phyloP scores from a whole-genome alignment of 1,284 basidiomycete species.

The Termitomyces sp. region DNA sequence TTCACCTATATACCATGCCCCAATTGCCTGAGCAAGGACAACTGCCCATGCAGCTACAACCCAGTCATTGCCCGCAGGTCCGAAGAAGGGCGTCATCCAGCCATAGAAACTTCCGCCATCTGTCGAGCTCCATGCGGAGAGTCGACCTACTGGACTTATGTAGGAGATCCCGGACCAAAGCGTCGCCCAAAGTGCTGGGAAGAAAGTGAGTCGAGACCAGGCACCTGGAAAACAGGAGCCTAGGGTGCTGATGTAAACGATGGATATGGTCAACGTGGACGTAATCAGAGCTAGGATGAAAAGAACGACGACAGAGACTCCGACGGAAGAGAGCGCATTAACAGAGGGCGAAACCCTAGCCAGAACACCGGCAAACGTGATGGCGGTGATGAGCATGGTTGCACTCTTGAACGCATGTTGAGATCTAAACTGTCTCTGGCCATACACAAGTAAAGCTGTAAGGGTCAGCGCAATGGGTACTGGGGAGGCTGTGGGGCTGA shows the following conservation, averaged over 20 bases:
- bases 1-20: slow-evolving; percentile 52
- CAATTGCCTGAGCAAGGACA: slow-evolving; percentile 49
- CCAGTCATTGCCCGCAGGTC: slow-evolving; percentile 64
- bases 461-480: slow-evolving; percentile 45
- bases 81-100: slow-evolving; percentile 56
- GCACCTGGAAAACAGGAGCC: slow-evolving; percentile 25
- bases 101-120: slow-evolving; percentile 46
- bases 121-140: slow-evolving; percentile 65
- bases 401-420: slow-evolving; percentile 27
- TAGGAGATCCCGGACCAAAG: slow-evolving; percentile 49
- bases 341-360: slow-evolving; percentile 45
- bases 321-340: slow-evolving; percentile 50
- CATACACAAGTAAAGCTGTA: slow-evolving; percentile 45
- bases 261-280: slow-evolving; percentile 38
- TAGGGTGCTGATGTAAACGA: slow-evolving; percentile 36
- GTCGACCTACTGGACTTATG: slow-evolving; percentile 59
- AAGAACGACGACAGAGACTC: slow-evolving; percentile 43
- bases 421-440: slow-evolving; percentile 36
- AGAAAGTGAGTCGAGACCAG: slow-evolving; percentile 46
- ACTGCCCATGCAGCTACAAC: slow-evolving; percentile 65
- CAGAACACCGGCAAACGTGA: slow-evolving; percentile 43
- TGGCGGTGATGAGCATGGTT: slow-evolving; percentile 32
- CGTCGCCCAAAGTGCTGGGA: slow-evolving; percentile 66
- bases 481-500: slow-evolving; percentile 46
- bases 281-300: slow-evolving; percentile 34